Base-by-base conservation (phyloP, 176 grass and related monocot genomes). In the Tillandsia leiboldiana region DNA sequence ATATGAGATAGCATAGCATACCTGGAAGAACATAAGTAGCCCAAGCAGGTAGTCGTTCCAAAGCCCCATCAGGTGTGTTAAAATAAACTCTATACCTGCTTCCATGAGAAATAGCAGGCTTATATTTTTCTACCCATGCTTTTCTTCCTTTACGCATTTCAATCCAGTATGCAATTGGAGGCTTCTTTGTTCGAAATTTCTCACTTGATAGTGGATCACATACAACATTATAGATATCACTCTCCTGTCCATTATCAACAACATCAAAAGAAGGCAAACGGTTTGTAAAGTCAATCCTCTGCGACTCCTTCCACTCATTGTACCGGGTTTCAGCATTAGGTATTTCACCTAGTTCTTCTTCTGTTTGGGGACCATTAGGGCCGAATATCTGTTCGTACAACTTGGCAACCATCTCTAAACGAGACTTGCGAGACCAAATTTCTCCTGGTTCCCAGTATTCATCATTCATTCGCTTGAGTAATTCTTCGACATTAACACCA, bases 381-480 rank as follows among this genome's bases (percentile, higher is more conserved):
- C 92, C 92, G 80, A 96, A 96, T 84, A 96, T 91, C 71, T 96
- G 85, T 78, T 96, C 92, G 59, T 91, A 96, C 72, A 96, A 79
- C 73, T 87, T 96, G 51, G 79, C 75, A 67, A 87, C 83, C 83
- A 78, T 86, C 80, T 96, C 92, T 54, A 91, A 53, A 58, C 82
- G 85, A 65, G 83, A 83, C 51, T 85, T 75, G 10, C 57, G 80
- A 59, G 83, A 78, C 81, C 53, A 73, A 33, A 96, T 0, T 72
- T 96, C 86, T 74, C 78, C 88, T 49, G 86, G 92, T 82, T 96
- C 92, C 92, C 92, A 96, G 71, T 96, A 96, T 51, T 91, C 86
- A 72, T 87, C 92, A 75, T 91, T 91, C 17, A 83, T 63, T 72
- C 74, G 83, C 48, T 62, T 69, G 50, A 96, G 65, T 64, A 96